Evolutionary conservation across 1,139 yeast genomes (phyloP), one percentile per base, ranked within the genome.

Genomic region (Groenewaldozyma sp.): DNA sequence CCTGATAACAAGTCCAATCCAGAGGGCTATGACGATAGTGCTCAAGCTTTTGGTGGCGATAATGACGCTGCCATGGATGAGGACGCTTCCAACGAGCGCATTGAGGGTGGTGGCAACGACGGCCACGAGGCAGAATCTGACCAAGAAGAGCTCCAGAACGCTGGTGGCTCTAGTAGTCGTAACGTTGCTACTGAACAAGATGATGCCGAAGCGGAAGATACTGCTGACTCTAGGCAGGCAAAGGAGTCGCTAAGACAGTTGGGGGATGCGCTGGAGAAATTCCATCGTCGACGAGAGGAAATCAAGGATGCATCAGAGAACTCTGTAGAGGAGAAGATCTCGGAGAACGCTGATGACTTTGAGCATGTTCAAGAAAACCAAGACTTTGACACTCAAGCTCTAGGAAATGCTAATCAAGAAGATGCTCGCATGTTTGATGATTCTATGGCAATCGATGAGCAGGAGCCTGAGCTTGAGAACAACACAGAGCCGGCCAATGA

Each of bases 241-340:
- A 72, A 73, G 42, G 93, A 87, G 52, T 76, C 93, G 0, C 68
- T 88, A 62, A 82, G 82, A 57, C 87, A 87, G 56, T 68, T 91
- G 19, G 97, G 97, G 40, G 96, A 88, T 58, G 76, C 94, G 0
- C 62, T 87, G 59, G 83, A 87, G 56, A 95, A 88, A 57, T 91
- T 82, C 64, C 94, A 88, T 58, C 82, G 87, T 58, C 81, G 95
- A 54, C 78, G 83, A 49, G 87, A 83, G 59, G 96, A 87, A 53
- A 88, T 88, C 46, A 69, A 67, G 50, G 67, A 70, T 36, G 68
- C 67, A 22, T 60, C 63, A 21, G 70, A 70, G 13, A 60, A 63
- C 28, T 70, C 67, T 35, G 57, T 60, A 38, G 73, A 71, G 34
- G 75, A 77, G 32, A 64, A 68, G 32, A 63, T 70, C 13, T 78